Evolutionary conservation across 2,329 filamentous ascomycete genomes (phyloP).

Genomic region (Zymoseptoria ardabiliae): DNA sequence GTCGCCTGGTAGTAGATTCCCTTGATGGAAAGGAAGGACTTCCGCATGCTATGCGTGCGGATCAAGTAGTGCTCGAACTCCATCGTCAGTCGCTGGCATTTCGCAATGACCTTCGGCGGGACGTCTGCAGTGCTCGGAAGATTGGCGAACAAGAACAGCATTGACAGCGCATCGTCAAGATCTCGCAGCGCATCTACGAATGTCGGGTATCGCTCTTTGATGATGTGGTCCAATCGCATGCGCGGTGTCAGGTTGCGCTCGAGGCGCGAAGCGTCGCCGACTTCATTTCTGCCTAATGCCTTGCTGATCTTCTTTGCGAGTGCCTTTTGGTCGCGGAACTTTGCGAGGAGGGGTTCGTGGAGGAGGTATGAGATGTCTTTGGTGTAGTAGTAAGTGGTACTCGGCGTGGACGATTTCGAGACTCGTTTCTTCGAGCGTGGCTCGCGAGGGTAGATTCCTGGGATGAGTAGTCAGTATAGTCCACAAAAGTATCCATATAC

Average conservation of each 20-base stretch:
- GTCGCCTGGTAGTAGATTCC: slow-evolving; percentile 99
- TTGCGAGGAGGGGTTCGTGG: slow-evolving; percentile 86
- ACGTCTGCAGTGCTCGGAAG: slow-evolving; percentile 84
- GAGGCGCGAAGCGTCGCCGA: slow-evolving; percentile 76
- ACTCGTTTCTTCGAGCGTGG: slow-evolving; percentile 96
- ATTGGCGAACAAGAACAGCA: slow-evolving; percentile 96
- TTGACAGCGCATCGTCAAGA: slow-evolving; percentile 90
- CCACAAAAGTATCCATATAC: neutral
- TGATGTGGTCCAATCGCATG: slow-evolving; percentile 90
- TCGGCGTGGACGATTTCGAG: slow-evolving; percentile 78
- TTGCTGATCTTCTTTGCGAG: slow-evolving; percentile 96
- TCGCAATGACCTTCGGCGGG: slow-evolving; percentile 88
- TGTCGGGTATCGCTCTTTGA: slow-evolving; percentile 95
- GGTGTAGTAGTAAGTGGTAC: slow-evolving; percentile 84
- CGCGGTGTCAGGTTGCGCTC: slow-evolving; percentile 87
- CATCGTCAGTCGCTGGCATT: slow-evolving; percentile 84
- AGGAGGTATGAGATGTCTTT: slow-evolving; percentile 98
- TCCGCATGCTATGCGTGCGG: slow-evolving; percentile 79
- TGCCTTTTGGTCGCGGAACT: slow-evolving; percentile 94
- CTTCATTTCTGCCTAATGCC: slow-evolving; percentile 85
- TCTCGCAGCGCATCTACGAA: slow-evolving; percentile 92
- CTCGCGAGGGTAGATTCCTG: slow-evolving; percentile 90
- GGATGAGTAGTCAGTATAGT: neutral
- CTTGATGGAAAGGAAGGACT: slow-evolving; percentile 97
- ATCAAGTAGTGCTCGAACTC: slow-evolving; percentile 99